A percentile compares a stretch with the other conserved stretches of the same genome.
phyloP scores from a whole-genome alignment of 805 yeast genomes.

The Gaillardinia entomophila region DNA sequence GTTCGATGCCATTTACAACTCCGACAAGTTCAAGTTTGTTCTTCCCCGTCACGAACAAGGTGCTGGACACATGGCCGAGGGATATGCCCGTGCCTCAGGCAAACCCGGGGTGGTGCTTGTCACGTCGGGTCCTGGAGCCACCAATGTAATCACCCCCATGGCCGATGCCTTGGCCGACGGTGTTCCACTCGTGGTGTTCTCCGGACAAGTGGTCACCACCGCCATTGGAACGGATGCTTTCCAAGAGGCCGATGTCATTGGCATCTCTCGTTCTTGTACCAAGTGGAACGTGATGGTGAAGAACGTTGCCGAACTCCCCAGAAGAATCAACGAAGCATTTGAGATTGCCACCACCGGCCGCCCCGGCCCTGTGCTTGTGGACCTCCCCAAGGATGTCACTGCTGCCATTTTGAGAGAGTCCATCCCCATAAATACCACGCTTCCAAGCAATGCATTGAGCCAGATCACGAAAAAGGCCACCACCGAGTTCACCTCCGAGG shows the following conservation, averaged over 20 bases:
- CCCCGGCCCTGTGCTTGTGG: constrained; percentile 98
- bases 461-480: constrained; percentile 66
- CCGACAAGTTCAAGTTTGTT: constrained; percentile 82
- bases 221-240: constrained; percentile 98
- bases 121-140: constrained; percentile 99
- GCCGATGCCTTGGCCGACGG: constrained; percentile 98
- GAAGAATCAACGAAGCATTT: constrained; percentile 94
- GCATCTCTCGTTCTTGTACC: constrained; percentile 95
- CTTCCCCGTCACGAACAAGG: constrained; percentile 98
- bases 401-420: constrained; percentile 83
- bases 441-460: constrained; percentile 68
- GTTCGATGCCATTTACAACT: constrained; percentile 92
- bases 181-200: constrained; percentile 91
- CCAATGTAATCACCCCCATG: constrained; percentile 97
- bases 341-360: constrained; percentile 95
- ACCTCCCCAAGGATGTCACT: constrained; percentile 96
- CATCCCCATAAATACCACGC: constrained; percentile 73
- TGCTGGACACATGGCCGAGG: constrained; percentile 99
- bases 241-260: constrained; percentile 98
- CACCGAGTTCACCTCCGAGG: constrained; percentile 67
- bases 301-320: constrained; percentile 87
- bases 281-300: constrained; percentile 99
- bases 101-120: constrained; percentile 97
- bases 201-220: constrained; percentile 94
- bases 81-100: constrained; percentile 92